Base-by-base conservation (phyloP, 2,329 filamentous ascomycete genomes). In the Alternaria infectoria region DNA sequence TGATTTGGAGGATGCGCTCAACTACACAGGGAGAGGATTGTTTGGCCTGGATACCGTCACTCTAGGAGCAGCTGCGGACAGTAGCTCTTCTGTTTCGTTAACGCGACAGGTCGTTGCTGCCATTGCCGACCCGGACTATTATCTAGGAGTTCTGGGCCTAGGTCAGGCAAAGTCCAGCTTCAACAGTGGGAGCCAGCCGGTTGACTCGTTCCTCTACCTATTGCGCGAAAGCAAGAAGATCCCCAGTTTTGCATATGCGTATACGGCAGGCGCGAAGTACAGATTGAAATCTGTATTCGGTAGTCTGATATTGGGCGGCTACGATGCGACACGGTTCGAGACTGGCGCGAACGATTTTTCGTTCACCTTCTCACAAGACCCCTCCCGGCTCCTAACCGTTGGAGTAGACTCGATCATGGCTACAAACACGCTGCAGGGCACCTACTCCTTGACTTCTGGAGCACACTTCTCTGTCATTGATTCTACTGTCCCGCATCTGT, bases 221-320 rank as follows among this genome's bases (percentile, higher is more conserved):
- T 56, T 80, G 21, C 73, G 75, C 25, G 73, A 77, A 25, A 23
- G 25, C 23, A 64, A 70, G 17, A 72, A 68, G 46, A 79, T 80
- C 21, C 77, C 78, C 1, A 80, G 77, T 55, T 58, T 77, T 5
- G 76, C 77, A 1, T 80, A 77, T 58, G 71, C 66, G 3, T 80
- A 80, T 52, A 77, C 78, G 19, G 78, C 78, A 49, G 78, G 78
- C 21, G 77, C 76, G 28, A 71, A 73, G 28, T 79, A 80, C 59
- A 69, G 70, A 10, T 57, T 73, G 21, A 79, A 79, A 47, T 74
- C 73, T 2, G 74, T 76, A 0, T 73, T 74, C 40, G 78, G 76
- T 8, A 81, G 71, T 52, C 70, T 83, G 21, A 76, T 79, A 2
- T 63, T 83, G 5, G 81, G 82, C 15, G 81, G 82, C 6, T 83